These are phyloP conservation scores for Kodamaea ohmeri DNA, from an alignment of 1,139 yeast species.

Conservation along the genomic window DNA sequence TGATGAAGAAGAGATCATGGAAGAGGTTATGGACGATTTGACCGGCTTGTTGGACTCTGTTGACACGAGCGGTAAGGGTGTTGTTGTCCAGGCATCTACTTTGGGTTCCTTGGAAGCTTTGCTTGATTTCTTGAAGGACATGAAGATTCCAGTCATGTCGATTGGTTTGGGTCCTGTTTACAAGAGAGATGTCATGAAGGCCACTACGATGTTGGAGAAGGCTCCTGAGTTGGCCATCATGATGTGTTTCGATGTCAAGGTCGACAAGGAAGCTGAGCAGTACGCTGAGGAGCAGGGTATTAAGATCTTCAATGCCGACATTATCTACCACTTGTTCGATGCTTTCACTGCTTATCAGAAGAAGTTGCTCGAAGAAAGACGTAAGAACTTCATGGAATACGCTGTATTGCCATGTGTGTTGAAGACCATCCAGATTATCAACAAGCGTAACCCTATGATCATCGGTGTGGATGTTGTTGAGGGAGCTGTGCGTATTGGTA, in stretches of 20 bases:
- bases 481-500: slow-evolving; percentile 86
- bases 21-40: slow-evolving; percentile 97
- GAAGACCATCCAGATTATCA: slow-evolving; percentile 91
- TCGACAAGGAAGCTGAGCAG: slow-evolving; percentile 97
- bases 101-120: slow-evolving; percentile 97
- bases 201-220: slow-evolving; percentile 92
- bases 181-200: slow-evolving; percentile 98
- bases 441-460: slow-evolving; percentile 98
- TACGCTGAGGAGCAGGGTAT: slow-evolving; percentile 92
- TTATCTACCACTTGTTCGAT: slow-evolving; percentile 94
- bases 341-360: slow-evolving; percentile 90
- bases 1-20: slow-evolving; percentile 96
- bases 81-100: slow-evolving; percentile 97
- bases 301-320: slow-evolving; percentile 90
- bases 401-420: slow-evolving; percentile 96
- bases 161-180: slow-evolving; percentile 97
- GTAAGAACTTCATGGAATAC: slow-evolving; percentile 81
- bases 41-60: slow-evolving; percentile 93
- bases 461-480: slow-evolving; percentile 97
- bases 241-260: slow-evolving; percentile 96
- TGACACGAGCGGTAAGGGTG: slow-evolving; percentile 93
- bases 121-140: slow-evolving; percentile 92
- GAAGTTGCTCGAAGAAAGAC: slow-evolving; percentile 82
- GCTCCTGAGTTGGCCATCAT: slow-evolving; percentile 94
- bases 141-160: slow-evolving; percentile 99